A percentile compares a stretch with the other conserved stretches of the same genome.
phyloP scores from a whole-genome alignment of 352 stramenopile genomes.

The Pythium sukuiense region DNA sequence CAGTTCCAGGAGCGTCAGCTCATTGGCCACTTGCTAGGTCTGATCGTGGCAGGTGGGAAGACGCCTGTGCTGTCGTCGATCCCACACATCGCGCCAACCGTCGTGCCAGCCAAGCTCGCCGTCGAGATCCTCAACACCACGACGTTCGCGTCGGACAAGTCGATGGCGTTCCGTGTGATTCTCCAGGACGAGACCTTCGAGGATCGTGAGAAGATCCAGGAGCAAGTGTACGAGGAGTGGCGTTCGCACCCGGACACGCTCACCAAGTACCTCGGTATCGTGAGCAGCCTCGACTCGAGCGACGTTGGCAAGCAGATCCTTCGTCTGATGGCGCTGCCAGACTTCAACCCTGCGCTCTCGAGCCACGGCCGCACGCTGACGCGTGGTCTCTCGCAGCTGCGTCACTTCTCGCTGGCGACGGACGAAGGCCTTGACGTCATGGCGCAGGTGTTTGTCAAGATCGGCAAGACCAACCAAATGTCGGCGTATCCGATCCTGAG shows the following conservation, averaged over 20 bases:
- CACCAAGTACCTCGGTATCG: slow-evolving; percentile 77
- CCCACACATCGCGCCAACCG: slow-evolving; percentile 40
- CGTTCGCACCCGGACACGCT: slow-evolving; percentile 69
- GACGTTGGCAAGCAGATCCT: slow-evolving; percentile 76
- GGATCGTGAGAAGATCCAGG: slow-evolving; percentile 61
- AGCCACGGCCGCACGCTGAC: slow-evolving; percentile 69
- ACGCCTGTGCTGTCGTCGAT: slow-evolving; percentile 42
- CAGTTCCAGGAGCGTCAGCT: slow-evolving; percentile 74
- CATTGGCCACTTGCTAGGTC: slow-evolving; percentile 58
- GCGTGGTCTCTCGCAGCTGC: slow-evolving; percentile 68
- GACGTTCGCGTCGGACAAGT: slow-evolving; percentile 71
- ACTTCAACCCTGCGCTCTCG: slow-evolving; percentile 76
- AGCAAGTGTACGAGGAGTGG: slow-evolving; percentile 73
- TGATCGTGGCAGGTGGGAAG: slow-evolving; percentile 67
- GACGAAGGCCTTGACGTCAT: slow-evolving; percentile 77
- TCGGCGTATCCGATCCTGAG: slow-evolving; percentile 77
- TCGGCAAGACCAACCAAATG: slow-evolving; percentile 87
- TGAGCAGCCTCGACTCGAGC: slow-evolving; percentile 62
- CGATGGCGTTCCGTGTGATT: slow-evolving; percentile 58
- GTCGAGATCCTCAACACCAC: slow-evolving; percentile 60
- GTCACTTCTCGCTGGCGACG: slow-evolving; percentile 70
- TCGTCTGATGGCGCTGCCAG: slow-evolving; percentile 58
- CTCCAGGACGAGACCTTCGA: slow-evolving; percentile 61
- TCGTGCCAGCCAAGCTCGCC: slow-evolving; percentile 48
- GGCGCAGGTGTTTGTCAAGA: slow-evolving; percentile 68